These are phyloP conservation scores for Epithele typhae DNA, from an alignment of 768 basidiomycete species.

Conservation along the genomic window DNA sequence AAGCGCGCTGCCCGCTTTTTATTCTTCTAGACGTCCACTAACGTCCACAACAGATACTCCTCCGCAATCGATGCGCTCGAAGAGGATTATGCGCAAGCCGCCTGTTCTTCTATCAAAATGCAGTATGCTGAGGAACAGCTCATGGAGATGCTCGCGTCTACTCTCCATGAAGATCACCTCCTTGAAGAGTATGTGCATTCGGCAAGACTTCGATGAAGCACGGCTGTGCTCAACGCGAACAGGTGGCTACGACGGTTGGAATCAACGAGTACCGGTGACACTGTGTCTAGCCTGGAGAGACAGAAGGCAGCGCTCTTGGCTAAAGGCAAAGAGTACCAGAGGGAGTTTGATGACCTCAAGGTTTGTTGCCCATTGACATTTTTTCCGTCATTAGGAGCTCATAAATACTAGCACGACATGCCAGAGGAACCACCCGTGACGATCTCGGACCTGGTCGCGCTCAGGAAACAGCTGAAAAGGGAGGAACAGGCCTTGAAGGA, in stretches of 20 bases:
- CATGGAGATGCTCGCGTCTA: constrained; percentile 27
- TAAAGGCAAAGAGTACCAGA: constrained; percentile 46
- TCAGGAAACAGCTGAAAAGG: constrained; percentile 34
- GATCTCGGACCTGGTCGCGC: constrained; percentile 34
- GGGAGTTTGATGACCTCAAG: constrained; percentile 32
- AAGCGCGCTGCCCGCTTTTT: too few relatives aligned
- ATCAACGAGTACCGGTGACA: constrained; percentile 24
- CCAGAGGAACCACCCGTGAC: constrained; percentile 30
- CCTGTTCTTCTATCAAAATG: constrained; percentile 31
- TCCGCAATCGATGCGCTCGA: constrained; percentile 33
- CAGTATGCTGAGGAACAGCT: constrained; percentile 36
- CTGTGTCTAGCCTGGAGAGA: constrained; percentile 30
- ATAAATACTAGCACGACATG: constrained; percentile 23
- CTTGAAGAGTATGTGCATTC: constrained; percentile 32
- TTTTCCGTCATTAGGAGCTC: background rate
- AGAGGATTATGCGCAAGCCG: constrained; percentile 27
- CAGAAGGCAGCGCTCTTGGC: constrained; percentile 37
- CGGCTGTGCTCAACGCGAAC: too few relatives aligned
- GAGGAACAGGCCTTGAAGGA: constrained; percentile 36
- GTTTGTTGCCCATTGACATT: constrained; percentile 18
- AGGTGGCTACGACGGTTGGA: constrained; percentile 14
- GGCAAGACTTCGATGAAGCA: too few relatives aligned
- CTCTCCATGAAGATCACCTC: constrained; percentile 33
- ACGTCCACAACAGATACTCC: constrained; percentile 29
- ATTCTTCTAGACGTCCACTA: too few relatives aligned